Evolutionary conservation across 352 stramenopile species (phyloP).

Genomic region (Saprolegnia diclina): DNA sequence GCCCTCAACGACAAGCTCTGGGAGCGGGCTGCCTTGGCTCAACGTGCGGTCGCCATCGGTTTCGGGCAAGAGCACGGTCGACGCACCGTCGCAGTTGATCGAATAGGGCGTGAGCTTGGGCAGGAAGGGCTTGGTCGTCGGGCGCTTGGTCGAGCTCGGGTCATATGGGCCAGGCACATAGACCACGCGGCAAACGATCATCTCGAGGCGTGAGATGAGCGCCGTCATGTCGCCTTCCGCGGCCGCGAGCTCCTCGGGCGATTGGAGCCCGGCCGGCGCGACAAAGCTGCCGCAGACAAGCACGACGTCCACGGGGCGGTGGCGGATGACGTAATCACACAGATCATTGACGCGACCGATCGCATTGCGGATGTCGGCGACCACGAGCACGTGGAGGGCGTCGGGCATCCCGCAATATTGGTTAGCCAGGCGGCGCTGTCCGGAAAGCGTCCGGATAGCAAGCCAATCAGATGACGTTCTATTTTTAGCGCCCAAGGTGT

Average conservation of each 20-base stretch:
- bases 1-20: slow-evolving; percentile 22
- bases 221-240: slow-evolving; percentile 87
- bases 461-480: not conserved
- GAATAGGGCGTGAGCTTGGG: slow-evolving; percentile 80
- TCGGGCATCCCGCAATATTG: not conserved
- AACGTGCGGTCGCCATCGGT: not conserved
- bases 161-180: slow-evolving; percentile 76
- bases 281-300: slow-evolving; percentile 69
- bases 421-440: not conserved
- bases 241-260: slow-evolving; percentile 52
- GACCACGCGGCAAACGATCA: slow-evolving; percentile 79
- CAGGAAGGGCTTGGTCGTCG: slow-evolving; percentile 39
- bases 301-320: slow-evolving; percentile 65
- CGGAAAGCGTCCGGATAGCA: not conserved
- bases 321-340: slow-evolving; percentile 50
- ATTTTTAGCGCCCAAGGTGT: not conserved
- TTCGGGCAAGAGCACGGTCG: not conserved
- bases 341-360: slow-evolving; percentile 67
- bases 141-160: slow-evolving; percentile 52
- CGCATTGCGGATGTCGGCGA: slow-evolving; percentile 62
- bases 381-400: slow-evolving; percentile 67
- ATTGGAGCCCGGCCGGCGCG: slow-evolving; percentile 30
- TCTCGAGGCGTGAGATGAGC: slow-evolving; percentile 79
- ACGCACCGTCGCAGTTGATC: slow-evolving; percentile 47
- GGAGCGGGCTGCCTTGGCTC: not conserved